Conservation (phyloP, 2,329 filamentous ascomycete species). For the Penicillium janthinellum region DNA sequence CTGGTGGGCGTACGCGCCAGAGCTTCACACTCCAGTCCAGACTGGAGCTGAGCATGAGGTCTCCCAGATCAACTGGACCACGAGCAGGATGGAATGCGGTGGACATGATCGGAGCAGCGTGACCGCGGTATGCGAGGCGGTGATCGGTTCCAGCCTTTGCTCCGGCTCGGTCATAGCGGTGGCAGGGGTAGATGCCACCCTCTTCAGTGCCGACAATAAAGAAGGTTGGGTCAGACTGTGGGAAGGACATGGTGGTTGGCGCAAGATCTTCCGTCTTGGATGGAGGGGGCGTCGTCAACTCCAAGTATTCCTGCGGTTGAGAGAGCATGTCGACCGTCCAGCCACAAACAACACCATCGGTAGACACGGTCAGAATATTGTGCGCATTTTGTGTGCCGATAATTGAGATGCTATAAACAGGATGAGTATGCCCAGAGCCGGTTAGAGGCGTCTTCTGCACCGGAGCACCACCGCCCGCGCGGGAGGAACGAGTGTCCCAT, state of each 20-base stretch:
- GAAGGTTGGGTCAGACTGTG: slow-evolving; percentile 91
- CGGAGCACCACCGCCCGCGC: slow-evolving; percentile 65
- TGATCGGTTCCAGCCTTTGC: slow-evolving; percentile 95
- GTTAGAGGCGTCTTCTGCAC: slow-evolving; percentile 96
- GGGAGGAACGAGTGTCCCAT: slow-evolving; percentile 92
- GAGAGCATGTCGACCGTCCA: slow-evolving; percentile 99
- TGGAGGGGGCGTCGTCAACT: slow-evolving; percentile 80
- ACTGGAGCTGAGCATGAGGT: slow-evolving; percentile 87
- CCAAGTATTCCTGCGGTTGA: slow-evolving; percentile 90
- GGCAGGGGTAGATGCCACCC: slow-evolving; percentile 92
- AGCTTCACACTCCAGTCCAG: slow-evolving; percentile 97
- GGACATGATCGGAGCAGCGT: slow-evolving; percentile 92
- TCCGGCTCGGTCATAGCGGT: slow-evolving; percentile 94
- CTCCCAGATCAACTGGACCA: slow-evolving; percentile 90
- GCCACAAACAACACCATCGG: slow-evolving; percentile 92
- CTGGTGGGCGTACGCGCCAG: slow-evolving; percentile 76
- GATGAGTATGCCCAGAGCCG: slow-evolving; percentile 92
- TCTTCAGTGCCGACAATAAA: slow-evolving; percentile 97
- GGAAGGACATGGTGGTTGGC: slow-evolving; percentile 92
- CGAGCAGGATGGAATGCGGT: slow-evolving; percentile 92
- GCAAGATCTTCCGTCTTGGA: slow-evolving; percentile 93
- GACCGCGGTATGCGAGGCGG: slow-evolving; percentile 83
- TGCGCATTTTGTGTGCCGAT: slow-evolving; percentile 98
- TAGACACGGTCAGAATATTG: slow-evolving; percentile 96
- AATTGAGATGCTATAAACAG: slow-evolving; percentile 92